Evolutionary conservation across 495 filamentous ascomycete genomes (phyloP), one percentile per base, ranked within the genome.

Genomic region (Xylaria telfairii): DNA sequence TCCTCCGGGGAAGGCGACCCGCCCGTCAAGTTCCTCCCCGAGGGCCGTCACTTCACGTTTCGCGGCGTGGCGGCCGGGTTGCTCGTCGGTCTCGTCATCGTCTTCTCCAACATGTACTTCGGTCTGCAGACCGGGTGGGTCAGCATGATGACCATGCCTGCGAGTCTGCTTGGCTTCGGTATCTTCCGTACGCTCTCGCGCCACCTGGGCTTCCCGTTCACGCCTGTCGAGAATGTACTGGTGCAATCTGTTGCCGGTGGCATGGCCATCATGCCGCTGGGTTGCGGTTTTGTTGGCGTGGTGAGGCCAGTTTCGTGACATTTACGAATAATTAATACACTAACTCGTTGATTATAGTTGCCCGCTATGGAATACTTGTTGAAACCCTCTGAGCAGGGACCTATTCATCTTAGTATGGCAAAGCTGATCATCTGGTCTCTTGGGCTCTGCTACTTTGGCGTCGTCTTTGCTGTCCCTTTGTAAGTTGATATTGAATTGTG

Each of bases 81-180:
- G 8, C 80, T 87, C 4, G 95, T 98, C 69, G 96, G 96, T 34
- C 86, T 94, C 3, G 83, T 98, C 51, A 97, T 97, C 71, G 94
- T 92, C 72, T 97, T 97, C 81, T 95, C 92, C 32, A 98, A 98
- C 80, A 97, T 93, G 85, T 99, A 98, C 78, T 99, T 98, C 76
- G 96, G 96, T 15, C 86, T 99, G 32, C 96, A 99, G 79, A 98
- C 95, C 4, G 96, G 96, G 74, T 99, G 96, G 95, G 84, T 90
- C 17, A 83, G 80, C 67, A 84, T 80, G 74, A 74, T 88, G 86
- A 83, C 81, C 17, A 98, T 99, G 96, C 96, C 96, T 0, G 91
- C 95, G 1, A 93, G 93, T 12, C 81, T 99, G 69, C 92, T 99
- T 69, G 96, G 96, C n/a, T 98, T 98, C 76, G 96, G 94, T 8